Evolutionary conservation across 495 filamentous ascomycete genomes (phyloP).

Genomic region (Penicillium chermesinum): DNA sequence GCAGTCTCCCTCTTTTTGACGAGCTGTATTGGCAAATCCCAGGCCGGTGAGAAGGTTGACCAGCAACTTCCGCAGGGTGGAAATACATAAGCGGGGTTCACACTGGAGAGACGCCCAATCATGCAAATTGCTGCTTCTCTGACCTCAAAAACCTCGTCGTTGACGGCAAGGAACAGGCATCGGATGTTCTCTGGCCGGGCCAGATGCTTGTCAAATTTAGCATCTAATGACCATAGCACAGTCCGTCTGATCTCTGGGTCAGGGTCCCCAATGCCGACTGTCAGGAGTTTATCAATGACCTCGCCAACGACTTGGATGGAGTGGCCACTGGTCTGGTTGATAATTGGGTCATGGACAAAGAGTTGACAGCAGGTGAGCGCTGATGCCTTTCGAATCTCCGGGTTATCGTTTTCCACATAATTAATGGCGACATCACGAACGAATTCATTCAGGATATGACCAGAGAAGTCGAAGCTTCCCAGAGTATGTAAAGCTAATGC

Average conservation of each 20-base stretch:
- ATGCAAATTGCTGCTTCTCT: constrained; percentile 93
- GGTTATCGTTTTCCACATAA: constrained; percentile 92
- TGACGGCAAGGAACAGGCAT: constrained; percentile 91
- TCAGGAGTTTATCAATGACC: constrained; percentile 93
- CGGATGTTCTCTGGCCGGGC: constrained; percentile 94
- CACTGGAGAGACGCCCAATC: constrained; percentile 82
- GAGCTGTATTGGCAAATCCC: constrained; percentile 87
- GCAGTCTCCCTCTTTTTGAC: constrained; percentile 95
- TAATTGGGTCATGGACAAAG: constrained; percentile 92
- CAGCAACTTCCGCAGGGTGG: constrained; percentile 89
- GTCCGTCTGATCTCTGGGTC: constrained; percentile 83
- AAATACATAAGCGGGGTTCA: constrained; percentile 96
- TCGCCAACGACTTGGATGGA: constrained; percentile 94
- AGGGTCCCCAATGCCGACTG: constrained; percentile 87
- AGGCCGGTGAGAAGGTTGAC: constrained; percentile 95
- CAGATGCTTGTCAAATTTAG: constrained; percentile 90
- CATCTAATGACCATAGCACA: constrained; percentile 81
- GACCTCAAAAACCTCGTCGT: constrained; percentile 87
- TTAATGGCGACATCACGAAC: constrained; percentile 97
- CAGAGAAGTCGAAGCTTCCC: constrained; percentile 93
- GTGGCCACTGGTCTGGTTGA: constrained; percentile 94
- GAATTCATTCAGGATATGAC: constrained; percentile 94
- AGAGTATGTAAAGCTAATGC: constrained; percentile 88
- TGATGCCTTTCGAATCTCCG: constrained; percentile 88
- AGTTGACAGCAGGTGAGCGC: constrained; percentile 97